phyloP scores from a whole-genome alignment of 805 yeast genomes.

The Cyberlindnera saturnus region DNA sequence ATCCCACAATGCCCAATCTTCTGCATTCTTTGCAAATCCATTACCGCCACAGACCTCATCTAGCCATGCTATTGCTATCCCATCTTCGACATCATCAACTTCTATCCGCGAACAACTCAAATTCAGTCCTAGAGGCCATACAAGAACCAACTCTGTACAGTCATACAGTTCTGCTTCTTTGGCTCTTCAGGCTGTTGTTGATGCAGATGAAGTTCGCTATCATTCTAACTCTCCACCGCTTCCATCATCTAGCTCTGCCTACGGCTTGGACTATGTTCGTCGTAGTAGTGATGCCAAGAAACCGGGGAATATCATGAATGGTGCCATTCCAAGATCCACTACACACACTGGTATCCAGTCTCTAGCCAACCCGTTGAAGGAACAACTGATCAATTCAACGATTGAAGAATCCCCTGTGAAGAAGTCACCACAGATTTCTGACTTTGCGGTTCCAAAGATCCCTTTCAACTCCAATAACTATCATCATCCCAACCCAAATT shows the following conservation, averaged over 20 bases:
- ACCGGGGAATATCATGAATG: conserved; percentile 4
- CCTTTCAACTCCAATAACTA: conserved; percentile 16
- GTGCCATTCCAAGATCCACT: conserved; percentile 29
- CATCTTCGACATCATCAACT: conserved; percentile 31
- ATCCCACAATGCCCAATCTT: conserved; percentile 28
- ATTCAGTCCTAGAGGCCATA: conserved; percentile 24
- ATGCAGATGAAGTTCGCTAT: conserved; percentile 42
- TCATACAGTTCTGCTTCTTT: conserved; percentile 51
- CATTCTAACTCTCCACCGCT: conserved; percentile 4
- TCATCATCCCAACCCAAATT: conserved; percentile 14
- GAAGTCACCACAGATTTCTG: conserved; percentile 4
- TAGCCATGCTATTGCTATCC: conserved; percentile 48
- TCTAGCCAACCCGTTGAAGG: conserved; percentile 2
- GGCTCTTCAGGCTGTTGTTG: conserved; percentile 70
- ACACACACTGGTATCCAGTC: conserved; percentile 27
- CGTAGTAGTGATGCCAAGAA: conserved; percentile 12
- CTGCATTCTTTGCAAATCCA: conserved; percentile 40
- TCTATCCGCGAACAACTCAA: conserved; percentile 20
- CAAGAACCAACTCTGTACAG: conserved; percentile 33
- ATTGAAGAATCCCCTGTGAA: conserved; percentile 22
- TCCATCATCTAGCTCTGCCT: neutral
- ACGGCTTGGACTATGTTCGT: conserved; percentile 2
- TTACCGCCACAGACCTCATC: conserved; percentile 68
- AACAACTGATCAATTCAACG: conserved; percentile 11
- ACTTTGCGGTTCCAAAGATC: conserved; percentile 20